Evolutionary conservation across 257 asterid genomes (phyloP), one percentile per base, ranked within the genome.

Genomic region (Cordia subcordata): DNA sequence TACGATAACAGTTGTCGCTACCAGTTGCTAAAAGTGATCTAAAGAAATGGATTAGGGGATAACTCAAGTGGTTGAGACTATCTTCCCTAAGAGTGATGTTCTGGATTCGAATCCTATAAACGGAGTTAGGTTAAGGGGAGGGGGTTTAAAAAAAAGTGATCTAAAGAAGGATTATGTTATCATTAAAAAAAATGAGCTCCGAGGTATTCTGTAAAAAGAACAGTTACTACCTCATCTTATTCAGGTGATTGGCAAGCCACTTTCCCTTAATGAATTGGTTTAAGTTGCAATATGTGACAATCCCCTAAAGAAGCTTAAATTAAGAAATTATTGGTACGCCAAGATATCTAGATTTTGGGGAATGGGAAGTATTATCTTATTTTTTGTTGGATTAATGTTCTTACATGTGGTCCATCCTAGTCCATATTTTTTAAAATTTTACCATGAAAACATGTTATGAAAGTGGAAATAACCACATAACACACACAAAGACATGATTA

Each of bases 341-440:
- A 86, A 77, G 70, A 84, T 78, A 14, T 73, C 95, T 14, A 96
- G 99, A 62, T 80, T 76, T 49, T 92, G 99, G 99, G 99, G 99
- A 62, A 88, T 80, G 96, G 99, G 88, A 69, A 69, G 72, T 19
- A 55, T 22, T 55, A 49, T 49, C 17, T 44, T 58, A 22, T 40
- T 46, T 38, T 59, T n/a, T n/a, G n/a, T n/a, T n/a, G n/a, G n/a
- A n/a, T n/a, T n/a, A n/a, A n/a, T n/a, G n/a, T n/a, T n/a, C n/a
- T n/a, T n/a, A n/a, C n/a, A n/a, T n/a, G n/a, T n/a, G n/a, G n/a
- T n/a, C n/a, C n/a, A n/a, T n/a, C n/a, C n/a, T n/a, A n/a, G n/a
- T n/a, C n/a, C n/a, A n/a, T n/a, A n/a, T n/a, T n/a, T n/a, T n/a
- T n/a, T n/a, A n/a, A n/a, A n/a, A n/a, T n/a, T n/a, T n/a, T n/a